phyloP scores from a whole-genome alignment of 2,329 filamentous ascomycete species.

The Xenoacremonium recifei region DNA sequence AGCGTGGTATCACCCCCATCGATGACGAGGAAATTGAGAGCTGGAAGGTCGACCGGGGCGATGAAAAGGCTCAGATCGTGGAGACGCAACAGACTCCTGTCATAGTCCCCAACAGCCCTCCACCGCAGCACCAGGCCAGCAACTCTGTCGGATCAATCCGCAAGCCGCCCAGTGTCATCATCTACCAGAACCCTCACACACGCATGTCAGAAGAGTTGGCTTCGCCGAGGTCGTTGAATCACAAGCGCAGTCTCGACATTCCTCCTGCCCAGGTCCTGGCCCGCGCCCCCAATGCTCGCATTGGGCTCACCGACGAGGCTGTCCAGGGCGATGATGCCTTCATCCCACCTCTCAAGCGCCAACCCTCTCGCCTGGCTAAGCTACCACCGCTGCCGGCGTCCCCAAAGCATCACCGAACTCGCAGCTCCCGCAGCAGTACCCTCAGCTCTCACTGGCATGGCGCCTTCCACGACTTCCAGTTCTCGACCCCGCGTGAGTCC shows the following conservation, averaged over 20 bases:
- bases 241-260: conserved; percentile 44
- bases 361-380: conserved; percentile 55
- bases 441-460: conserved; percentile 42
- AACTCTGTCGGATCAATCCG: conserved; percentile 34
- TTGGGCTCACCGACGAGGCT: conserved; percentile 60
- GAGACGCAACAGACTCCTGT: conserved; percentile 6
- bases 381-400: conserved; percentile 30
- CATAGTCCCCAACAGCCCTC: not conserved
- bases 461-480: conserved; percentile 31
- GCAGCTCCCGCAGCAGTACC: conserved; percentile 45
- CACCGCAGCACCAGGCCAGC: conserved; percentile 27
- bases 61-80: conserved; percentile 30
- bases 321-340: conserved; percentile 62
- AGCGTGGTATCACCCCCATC: conserved; percentile 59
- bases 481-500: conserved; percentile 29
- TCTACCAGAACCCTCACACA: conserved; percentile 42
- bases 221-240: conserved; percentile 27
- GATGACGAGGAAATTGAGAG: conserved; percentile 65
- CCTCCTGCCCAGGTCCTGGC: conserved; percentile 53
- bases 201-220: conserved; percentile 28
- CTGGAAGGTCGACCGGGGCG: conserved; percentile 48
- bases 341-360: conserved; percentile 50
- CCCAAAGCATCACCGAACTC: conserved; percentile 37
- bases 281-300: conserved; percentile 60
- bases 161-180: conserved; percentile 53